Conservation (phyloP, 1,284 basidiomycete genomes). For the Farysia itapuensis region DNA sequence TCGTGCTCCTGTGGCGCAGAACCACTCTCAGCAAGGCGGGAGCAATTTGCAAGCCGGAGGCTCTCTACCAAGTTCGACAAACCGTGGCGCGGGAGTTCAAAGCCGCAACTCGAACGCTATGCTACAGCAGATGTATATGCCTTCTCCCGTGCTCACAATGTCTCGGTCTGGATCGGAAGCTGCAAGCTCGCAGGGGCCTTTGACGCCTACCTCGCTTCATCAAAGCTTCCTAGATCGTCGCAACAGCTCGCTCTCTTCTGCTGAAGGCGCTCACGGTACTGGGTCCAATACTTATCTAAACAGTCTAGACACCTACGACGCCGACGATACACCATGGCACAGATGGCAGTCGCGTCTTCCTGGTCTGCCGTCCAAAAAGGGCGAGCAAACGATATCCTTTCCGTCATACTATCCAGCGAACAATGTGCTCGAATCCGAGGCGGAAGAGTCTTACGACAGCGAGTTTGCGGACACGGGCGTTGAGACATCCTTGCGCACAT, state of each 20-base stretch:
- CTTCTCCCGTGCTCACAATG: conserved; percentile 28
- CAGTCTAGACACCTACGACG: conserved; percentile 9
- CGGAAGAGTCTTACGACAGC: no score
- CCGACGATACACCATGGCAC: no score
- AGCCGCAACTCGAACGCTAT: no score
- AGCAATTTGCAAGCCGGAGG: neutral
- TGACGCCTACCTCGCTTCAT: conserved; percentile 31
- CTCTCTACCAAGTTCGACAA: neutral
- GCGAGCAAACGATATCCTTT: no score
- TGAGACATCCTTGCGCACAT: no score
- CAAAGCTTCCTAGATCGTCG: conserved; percentile 34
- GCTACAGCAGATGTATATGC: conserved; percentile 24
- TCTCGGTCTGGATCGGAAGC: conserved; percentile 31
- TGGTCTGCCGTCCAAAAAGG: neutral
- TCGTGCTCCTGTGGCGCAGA: neutral
- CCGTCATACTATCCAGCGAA: no score
- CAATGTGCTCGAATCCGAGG: no score
- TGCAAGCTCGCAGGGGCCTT: conserved; percentile 28
- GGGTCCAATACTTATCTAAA: conserved; percentile 11
- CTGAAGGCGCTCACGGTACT: conserved; percentile 3
- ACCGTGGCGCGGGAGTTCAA: no score
- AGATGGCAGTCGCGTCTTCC: neutral
- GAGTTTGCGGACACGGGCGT: no score
- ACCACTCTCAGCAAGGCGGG: neutral
- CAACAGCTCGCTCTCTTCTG: conserved; percentile 21